Percentiles rank a stretch among this genome's conserved stretches.
These are phyloP conservation scores for Calonectria pauciramosa DNA, from an alignment of 2,329 filamentous ascomycete genomes.

Conservation along the genomic window DNA sequence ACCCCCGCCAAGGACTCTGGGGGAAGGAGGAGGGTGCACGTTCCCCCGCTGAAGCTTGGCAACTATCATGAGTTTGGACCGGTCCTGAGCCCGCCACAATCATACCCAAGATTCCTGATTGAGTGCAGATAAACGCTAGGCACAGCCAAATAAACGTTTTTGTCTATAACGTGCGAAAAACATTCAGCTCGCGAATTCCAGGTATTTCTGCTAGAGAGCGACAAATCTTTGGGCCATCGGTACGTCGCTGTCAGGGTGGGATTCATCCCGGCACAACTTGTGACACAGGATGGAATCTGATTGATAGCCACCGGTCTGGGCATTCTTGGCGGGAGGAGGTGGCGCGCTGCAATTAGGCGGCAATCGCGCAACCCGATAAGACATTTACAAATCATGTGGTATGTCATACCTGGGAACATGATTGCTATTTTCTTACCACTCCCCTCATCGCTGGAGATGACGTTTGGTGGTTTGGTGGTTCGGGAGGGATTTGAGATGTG, in stretches of 20 bases:
- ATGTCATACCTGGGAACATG: no score
- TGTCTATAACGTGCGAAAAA: background rate
- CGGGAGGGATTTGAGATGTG: no score
- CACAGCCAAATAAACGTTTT: background rate
- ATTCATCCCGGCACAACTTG: background rate
- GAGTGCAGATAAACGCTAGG: background rate
- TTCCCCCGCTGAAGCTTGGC: conserved; percentile 15
- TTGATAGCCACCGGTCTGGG: background rate
- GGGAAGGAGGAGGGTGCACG: conserved; percentile 15
- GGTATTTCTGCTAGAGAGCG: background rate
- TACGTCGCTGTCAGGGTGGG: background rate
- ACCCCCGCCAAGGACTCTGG: conserved; percentile 20
- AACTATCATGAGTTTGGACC: conserved; percentile 14
- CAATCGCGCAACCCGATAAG: background rate
- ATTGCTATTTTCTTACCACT: no score
- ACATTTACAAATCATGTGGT: background rate
- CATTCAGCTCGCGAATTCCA: background rate
- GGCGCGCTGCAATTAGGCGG: background rate
- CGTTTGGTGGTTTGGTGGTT: background rate
- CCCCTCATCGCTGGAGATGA: background rate
- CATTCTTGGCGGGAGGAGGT: conserved; percentile 16
- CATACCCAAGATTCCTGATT: background rate
- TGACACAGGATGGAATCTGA: background rate
- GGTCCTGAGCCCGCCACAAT: conserved; percentile 1
- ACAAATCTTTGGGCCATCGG: background rate